Base-by-base conservation (phyloP, 345 rosid genomes). In the Eucalyptus marginata region DNA sequence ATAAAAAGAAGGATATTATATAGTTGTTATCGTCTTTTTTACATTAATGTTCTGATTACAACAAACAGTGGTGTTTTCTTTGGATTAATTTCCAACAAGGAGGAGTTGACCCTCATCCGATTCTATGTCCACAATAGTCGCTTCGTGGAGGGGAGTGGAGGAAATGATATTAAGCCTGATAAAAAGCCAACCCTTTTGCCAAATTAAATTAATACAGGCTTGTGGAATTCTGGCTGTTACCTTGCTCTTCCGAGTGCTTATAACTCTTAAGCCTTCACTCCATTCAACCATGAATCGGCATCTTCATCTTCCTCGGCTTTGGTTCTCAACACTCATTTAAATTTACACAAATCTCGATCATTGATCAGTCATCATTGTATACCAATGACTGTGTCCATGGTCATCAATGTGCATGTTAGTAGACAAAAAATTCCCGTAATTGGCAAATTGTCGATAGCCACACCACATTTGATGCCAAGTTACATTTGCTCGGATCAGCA, bases 51-150 rank as follows among this genome's bases (percentile, higher is more conserved):
- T n/a, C n/a, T n/a, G n/a, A n/a, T n/a, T n/a, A n/a, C n/a, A n/a
- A n/a, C n/a, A n/a, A n/a, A n/a, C n/a, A n/a, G n/a, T n/a, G n/a
- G n/a, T n/a, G n/a, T n/a, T n/a, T n/a, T n/a, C n/a, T n/a, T n/a
- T n/a, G n/a, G n/a, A n/a, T n/a, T n/a, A n/a, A n/a, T n/a, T n/a
- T n/a, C n/a, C n/a, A n/a, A n/a, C n/a, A n/a, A n/a, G n/a, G 59
- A 50, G 7, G 86, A 24, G 64, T 24, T 24, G 29, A 49, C 94
- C 93, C 91, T 89, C 91, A 88, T 76, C 49, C 46, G 87, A 91
- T 91, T 93, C 88, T 90, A 6, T 84, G 83, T 88, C 56, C 86
- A 87, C 3, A 50, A 56, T 43, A 89, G 20, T 76, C 62, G 68
- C 56, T 17, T 40, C 52, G 47, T 3, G 22, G 58, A 40, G 56